A percentile compares a stretch with the other conserved stretches of the same genome.
Conservation (phyloP, 2,329 filamentous ascomycete genomes). For the Aspergillus jensenii region DNA sequence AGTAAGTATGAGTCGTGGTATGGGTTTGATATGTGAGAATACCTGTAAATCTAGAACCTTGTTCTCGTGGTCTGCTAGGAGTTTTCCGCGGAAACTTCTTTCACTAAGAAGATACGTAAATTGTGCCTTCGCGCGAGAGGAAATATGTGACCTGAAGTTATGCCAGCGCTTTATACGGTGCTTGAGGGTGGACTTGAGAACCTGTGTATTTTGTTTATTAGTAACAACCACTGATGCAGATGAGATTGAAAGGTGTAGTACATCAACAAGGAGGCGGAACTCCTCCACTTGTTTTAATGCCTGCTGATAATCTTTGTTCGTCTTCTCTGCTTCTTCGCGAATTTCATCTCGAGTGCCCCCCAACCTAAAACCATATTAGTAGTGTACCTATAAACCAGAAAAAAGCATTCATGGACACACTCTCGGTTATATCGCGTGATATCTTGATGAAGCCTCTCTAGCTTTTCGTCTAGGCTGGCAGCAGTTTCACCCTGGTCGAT, state of each 20-base stretch:
- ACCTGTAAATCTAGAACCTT: slow-evolving; percentile 76
- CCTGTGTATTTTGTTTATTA: slow-evolving; percentile 31
- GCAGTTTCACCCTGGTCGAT: slow-evolving; percentile 66
- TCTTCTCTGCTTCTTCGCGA: slow-evolving; percentile 45
- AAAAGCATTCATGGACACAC: slow-evolving; percentile 27
- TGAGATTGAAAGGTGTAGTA: slow-evolving; percentile 23
- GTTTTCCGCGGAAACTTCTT: slow-evolving; percentile 79
- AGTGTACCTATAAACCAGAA: slow-evolving; percentile 17
- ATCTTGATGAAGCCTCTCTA: slow-evolving; percentile 56
- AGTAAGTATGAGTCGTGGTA: slow-evolving; percentile 9
- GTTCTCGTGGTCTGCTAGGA: slow-evolving; percentile 74
- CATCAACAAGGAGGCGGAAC: slow-evolving; percentile 38
- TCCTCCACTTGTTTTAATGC: slow-evolving; percentile 41
- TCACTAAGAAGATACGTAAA: slow-evolving; percentile 89
- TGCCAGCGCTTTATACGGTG: slow-evolving; percentile 75
- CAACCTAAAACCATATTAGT: slow-evolving; percentile 41
- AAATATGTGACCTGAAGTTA: slow-evolving; percentile 80
- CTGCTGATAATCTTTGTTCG: slow-evolving; percentile 36
- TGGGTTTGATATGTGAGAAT: slow-evolving; percentile 2
- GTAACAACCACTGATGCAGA: background rate
- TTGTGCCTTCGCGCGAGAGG: slow-evolving; percentile 77
- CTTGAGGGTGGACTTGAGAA: slow-evolving; percentile 60
- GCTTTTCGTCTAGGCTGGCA: slow-evolving; percentile 49
- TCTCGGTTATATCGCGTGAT: slow-evolving; percentile 58
- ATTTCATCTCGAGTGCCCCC: slow-evolving; percentile 68